A percentile compares a stretch with the other conserved stretches of the same genome.
Evolutionary conservation across 331 rosid genomes (phyloP).

Genomic region (Pyracantha coccinea): DNA sequence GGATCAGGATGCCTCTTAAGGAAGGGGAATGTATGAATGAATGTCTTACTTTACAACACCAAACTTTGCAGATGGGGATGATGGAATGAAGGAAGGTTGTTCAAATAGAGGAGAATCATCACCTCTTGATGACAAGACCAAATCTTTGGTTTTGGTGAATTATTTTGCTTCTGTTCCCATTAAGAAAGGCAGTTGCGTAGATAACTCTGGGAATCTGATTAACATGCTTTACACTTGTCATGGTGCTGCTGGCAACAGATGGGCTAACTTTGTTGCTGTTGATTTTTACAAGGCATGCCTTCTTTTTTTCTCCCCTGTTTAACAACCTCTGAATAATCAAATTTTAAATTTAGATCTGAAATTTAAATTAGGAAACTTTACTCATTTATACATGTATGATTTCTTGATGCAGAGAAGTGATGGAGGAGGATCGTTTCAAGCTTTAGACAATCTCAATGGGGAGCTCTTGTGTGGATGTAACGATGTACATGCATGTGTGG

Average conservation of each 20-base stretch:
- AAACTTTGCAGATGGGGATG: conserved; percentile 37
- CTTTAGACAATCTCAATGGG: conserved; percentile 70
- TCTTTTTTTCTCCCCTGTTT: not conserved
- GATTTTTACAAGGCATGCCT: conserved; percentile 41
- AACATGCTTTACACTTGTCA: conserved; percentile 34
- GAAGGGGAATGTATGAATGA: not conserved
- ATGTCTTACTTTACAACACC: not conserved
- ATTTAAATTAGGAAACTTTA: too few species aligned
- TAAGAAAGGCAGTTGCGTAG: conserved; percentile 19
- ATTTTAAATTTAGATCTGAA: too few species aligned
- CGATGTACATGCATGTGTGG: conserved; percentile 59
- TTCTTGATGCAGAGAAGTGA: conserved; percentile 52
- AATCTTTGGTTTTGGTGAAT: conserved; percentile 41
- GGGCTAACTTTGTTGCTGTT: conserved; percentile 47
- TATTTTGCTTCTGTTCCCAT: conserved; percentile 27
- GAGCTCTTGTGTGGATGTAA: conserved; percentile 53
- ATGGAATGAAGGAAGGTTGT: conserved; percentile 36
- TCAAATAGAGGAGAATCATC: conserved; percentile 36
- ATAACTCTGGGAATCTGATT: conserved; percentile 23
- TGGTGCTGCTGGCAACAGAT: conserved; percentile 35
- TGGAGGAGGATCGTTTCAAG: conserved; percentile 86
- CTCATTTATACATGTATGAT: not conserved
- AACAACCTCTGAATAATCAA: not conserved
- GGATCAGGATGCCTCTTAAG: not conserved
- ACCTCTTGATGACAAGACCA: conserved; percentile 31